Evolutionary conservation across 768 basidiomycete genomes (phyloP).

Genomic region (Coprinellus aureogranulatus): DNA sequence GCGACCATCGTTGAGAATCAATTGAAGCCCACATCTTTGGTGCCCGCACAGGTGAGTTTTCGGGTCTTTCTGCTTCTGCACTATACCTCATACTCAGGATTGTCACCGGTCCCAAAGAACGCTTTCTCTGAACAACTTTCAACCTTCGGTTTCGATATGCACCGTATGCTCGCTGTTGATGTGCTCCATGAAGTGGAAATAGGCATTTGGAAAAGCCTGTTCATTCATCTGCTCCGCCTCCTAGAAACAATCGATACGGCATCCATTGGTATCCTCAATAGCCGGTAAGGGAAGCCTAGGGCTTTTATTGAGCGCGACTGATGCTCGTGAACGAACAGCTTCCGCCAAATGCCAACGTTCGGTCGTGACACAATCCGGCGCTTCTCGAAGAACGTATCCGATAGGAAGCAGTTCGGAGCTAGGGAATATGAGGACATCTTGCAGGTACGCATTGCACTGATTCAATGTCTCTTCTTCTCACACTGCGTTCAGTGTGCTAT

Average conservation of each 20-base stretch:
- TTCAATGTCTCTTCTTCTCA: too few relatives aligned
- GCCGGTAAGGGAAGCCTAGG: too few relatives aligned
- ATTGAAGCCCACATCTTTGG: too few relatives aligned
- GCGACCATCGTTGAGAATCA: too few relatives aligned
- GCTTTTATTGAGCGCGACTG: too few relatives aligned
- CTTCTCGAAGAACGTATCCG: neutral
- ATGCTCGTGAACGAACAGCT: neutral
- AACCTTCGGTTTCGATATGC: slow-evolving; percentile 19
- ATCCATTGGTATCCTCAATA: neutral
- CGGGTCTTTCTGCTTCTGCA: too few relatives aligned
- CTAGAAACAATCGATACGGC: neutral
- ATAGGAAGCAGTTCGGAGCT: neutral
- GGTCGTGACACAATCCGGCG: neutral
- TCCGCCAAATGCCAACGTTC: neutral
- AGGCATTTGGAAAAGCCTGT: slow-evolving; percentile 34
- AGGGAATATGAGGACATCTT: neutral
- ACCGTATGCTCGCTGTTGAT: slow-evolving; percentile 25
- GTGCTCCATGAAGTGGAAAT: slow-evolving; percentile 38
- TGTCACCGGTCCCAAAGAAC: neutral
- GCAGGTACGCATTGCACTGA: too few relatives aligned
- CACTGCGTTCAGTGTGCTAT: neutral
- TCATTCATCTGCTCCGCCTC: slow-evolving; percentile 7
- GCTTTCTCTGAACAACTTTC: neutral
- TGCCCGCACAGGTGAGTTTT: too few relatives aligned
- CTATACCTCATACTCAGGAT: too few relatives aligned